phyloP scores from a whole-genome alignment of 768 basidiomycete species.

The Hirschioporus abietinus region DNA sequence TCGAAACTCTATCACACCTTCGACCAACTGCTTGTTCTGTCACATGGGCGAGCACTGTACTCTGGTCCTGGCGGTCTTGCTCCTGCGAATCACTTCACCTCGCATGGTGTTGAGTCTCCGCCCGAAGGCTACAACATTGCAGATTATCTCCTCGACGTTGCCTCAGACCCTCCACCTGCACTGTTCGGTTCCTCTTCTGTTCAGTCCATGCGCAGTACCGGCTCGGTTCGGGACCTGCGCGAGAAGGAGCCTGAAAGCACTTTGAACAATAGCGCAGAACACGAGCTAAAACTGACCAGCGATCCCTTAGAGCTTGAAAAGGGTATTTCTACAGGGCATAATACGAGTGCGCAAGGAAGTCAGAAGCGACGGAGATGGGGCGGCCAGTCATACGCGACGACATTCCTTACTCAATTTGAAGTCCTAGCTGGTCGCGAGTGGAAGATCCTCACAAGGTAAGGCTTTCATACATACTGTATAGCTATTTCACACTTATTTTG shows the following conservation, averaged over 20 bases:
- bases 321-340: background rate
- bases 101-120: slow-evolving; percentile 42
- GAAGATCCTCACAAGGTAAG: slow-evolving; percentile 67
- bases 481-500: slow-evolving; percentile 3
- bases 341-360: background rate
- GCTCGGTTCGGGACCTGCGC: background rate
- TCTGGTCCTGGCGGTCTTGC: slow-evolving; percentile 68
- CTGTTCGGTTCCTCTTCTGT: slow-evolving; percentile 31
- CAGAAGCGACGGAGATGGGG: slow-evolving; percentile 18
- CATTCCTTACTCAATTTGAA: slow-evolving; percentile 86
- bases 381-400: slow-evolving; percentile 47
- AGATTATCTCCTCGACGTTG: slow-evolving; percentile 87
- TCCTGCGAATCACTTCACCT: slow-evolving; percentile 64
- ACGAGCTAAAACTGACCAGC: background rate
- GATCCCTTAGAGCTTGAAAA: slow-evolving; percentile 15
- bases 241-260: slow-evolving; percentile 1
- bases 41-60: slow-evolving; percentile 75
- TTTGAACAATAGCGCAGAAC: background rate
- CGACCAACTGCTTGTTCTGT: slow-evolving; percentile 72
- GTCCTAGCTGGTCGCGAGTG: slow-evolving; percentile 79
- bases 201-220: background rate
- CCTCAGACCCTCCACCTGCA: slow-evolving; percentile 53
- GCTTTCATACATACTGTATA: background rate
- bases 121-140: slow-evolving; percentile 87
- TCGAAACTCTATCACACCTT: slow-evolving; percentile 85